Base-by-base conservation (phyloP, 1,139 yeast species). In the Nadsonia starkeyi-henricii region DNA sequence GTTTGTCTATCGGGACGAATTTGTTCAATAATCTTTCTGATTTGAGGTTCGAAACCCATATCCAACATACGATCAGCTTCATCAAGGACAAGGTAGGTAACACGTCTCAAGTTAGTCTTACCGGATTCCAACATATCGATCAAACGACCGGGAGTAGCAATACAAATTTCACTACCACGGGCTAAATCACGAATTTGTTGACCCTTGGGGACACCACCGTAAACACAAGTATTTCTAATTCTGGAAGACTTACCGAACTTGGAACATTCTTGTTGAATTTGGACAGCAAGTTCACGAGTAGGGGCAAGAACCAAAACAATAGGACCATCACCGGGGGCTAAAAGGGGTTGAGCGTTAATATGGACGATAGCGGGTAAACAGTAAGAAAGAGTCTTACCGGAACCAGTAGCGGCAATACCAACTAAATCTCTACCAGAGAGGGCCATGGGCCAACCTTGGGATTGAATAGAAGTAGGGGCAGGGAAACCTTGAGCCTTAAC, bases 361-460 rank as follows among this genome's bases (percentile, higher is more conserved):
- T 91, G 98, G 51, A 91, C 96, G 66, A 91, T 89, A 55, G 94
- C 81, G 56, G 98, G 98, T 62, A 91, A 76, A 75, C 96, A 86
- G 74, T 89, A 91, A 45, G 96, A 85, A 60, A 91, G 76, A 54
- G 98, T 91, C 75, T 91, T 91, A 75, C 98, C 98, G 51, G 96
- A 88, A 71, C 98, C 98, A 58, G 98, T 91, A 58, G 96, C 83
- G 52, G 98, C 97, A 67, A 91, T 84, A 75, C 98, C 98, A 69
- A 91, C 83, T 89, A 91, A 85, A 68, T 91, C 97, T 72, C 97
- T 84, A 73, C 98, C 98, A 61, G 91, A 81, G 55, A 89, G 75
- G 64, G 98, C 98, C 98, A 91, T 91, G 54, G 98, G 98, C 98
- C 98, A 91, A 72, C 98, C 98, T 73, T 93, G 98, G 68, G 96